These are phyloP conservation scores for Plasmodium chabaudi DNA, from an alignment of 169 alveolate genomes.

Conservation along the genomic window DNA sequence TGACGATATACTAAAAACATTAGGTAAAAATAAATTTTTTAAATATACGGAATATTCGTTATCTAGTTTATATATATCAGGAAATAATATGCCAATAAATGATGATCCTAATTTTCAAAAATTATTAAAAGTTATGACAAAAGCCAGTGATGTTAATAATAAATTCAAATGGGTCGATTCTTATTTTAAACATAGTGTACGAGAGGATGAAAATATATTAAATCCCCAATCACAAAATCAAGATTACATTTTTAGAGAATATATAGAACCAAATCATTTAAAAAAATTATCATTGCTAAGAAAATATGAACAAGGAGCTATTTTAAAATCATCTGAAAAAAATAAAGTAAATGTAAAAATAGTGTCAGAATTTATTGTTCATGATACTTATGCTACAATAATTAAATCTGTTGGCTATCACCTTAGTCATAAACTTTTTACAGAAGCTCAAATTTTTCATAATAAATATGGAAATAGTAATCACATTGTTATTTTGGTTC, in stretches of 20 bases:
- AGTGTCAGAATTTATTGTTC: slow-evolving; percentile 61
- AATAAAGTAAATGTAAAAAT: slow-evolving; percentile 63
- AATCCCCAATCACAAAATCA: slow-evolving; percentile 40
- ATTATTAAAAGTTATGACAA: slow-evolving; percentile 57
- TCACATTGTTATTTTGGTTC: slow-evolving; percentile 79
- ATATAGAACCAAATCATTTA: slow-evolving; percentile 60
- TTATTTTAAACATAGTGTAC: slow-evolving; percentile 34
- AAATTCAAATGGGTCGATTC: slow-evolving; percentile 66
- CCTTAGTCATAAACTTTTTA: slow-evolving; percentile 38
- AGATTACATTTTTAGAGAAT: slow-evolving; percentile 59
- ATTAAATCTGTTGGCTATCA: slow-evolving; percentile 33
- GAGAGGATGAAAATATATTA: slow-evolving; percentile 56
- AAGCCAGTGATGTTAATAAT: slow-evolving; percentile 71
- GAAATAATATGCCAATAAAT: slow-evolving; percentile 25
- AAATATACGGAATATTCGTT: slow-evolving; percentile 73
- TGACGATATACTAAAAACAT: slow-evolving; percentile 23
- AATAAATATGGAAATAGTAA: slow-evolving; percentile 81
- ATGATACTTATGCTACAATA: slow-evolving; percentile 28
- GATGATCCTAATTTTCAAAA: slow-evolving; percentile 44
- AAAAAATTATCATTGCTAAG: slow-evolving; percentile 42
- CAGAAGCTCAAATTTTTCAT: slow-evolving; percentile 78
- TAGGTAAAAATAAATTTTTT: slow-evolving; percentile 29
- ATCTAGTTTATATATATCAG: slow-evolving; percentile 66
- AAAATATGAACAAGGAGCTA: slow-evolving; percentile 51
- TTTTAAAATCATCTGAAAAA: slow-evolving; percentile 62